A percentile compares a stretch with the other conserved stretches of the same genome.
Evolutionary conservation across 371 early-diverging fungal genomes (phyloP).

Genomic region (Haplosporangium sp.): DNA sequence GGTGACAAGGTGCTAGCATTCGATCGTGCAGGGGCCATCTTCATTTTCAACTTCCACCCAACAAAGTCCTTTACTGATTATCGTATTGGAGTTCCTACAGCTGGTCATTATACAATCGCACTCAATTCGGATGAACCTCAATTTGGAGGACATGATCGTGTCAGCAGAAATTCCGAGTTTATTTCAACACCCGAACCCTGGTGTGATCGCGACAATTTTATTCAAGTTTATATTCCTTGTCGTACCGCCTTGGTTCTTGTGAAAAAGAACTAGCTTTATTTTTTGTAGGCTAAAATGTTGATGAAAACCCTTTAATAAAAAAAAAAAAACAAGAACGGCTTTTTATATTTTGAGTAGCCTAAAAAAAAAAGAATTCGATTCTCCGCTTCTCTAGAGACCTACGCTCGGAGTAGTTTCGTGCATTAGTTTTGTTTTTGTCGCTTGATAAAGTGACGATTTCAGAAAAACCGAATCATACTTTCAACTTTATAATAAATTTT

Average conservation of each 20-base stretch:
- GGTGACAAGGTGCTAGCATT: slow-evolving; percentile 93
- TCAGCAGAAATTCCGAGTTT: slow-evolving; percentile 71
- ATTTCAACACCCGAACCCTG: slow-evolving; percentile 76
- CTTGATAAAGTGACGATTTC: too few relatives aligned
- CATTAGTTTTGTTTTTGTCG: too few relatives aligned
- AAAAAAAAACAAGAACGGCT: too few relatives aligned
- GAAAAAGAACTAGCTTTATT: slow-evolving; percentile 15
- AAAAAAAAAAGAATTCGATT: too few relatives aligned
- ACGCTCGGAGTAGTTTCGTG: too few relatives aligned
- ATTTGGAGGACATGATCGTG: slow-evolving; percentile 86
- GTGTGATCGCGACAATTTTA: slow-evolving; percentile 77
- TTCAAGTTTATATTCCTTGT: slow-evolving; percentile 84
- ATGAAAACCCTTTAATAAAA: too few relatives aligned
- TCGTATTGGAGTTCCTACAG: slow-evolving; percentile 77
- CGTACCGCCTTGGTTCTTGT: slow-evolving; percentile 74
- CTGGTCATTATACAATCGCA: slow-evolving; percentile 81
- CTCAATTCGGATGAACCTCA: slow-evolving; percentile 81
- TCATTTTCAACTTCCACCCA: slow-evolving; percentile 96
- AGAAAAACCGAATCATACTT: too few relatives aligned
- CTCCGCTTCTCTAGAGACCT: too few relatives aligned
- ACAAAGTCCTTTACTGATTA: slow-evolving; percentile 89
- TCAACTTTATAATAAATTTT: too few relatives aligned
- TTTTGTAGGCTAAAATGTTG: too few relatives aligned
- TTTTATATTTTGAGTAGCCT: too few relatives aligned
- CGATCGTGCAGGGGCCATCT: slow-evolving; percentile 89